Percentiles rank a stretch among this genome's conserved stretches.
phyloP scores from a whole-genome alignment of 176 grass and related monocot genomes.

The Leersia perrieri region DNA sequence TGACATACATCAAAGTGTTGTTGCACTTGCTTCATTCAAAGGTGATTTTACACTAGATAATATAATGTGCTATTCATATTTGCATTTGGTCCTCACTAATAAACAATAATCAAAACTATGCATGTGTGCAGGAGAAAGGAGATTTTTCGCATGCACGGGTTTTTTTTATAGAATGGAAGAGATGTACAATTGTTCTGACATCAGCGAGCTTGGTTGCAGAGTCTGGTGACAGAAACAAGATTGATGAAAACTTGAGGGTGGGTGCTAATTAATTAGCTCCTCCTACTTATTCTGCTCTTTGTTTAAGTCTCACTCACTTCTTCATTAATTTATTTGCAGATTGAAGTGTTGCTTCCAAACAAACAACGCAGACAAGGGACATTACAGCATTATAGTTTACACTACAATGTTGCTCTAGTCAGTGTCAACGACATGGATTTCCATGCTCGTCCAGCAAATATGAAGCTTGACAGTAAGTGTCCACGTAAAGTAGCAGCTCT shows the following conservation, averaged over 20 bases:
- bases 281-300: too few relatives aligned
- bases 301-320: too few relatives aligned
- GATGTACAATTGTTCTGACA: background rate
- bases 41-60: background rate
- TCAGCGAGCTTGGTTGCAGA: background rate
- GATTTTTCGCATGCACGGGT: background rate
- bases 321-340: background rate
- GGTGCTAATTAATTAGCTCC: background rate
- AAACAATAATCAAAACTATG: background rate
- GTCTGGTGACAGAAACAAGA: background rate
- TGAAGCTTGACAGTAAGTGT: background rate
- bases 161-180: background rate
- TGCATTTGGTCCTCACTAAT: background rate
- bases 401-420: background rate
- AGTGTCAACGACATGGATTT: background rate
- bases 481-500: background rate
- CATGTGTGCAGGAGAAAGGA: background rate
- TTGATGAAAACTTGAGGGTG: background rate
- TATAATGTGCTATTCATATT: too few relatives aligned
- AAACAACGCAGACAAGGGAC: background rate
- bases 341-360: background rate
- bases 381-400: background rate
- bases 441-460: background rate
- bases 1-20: background rate
- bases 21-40: background rate